Evolutionary conservation across 116 monocot genomes (phyloP).

Genomic region (Phalaenopsis hybrid): DNA sequence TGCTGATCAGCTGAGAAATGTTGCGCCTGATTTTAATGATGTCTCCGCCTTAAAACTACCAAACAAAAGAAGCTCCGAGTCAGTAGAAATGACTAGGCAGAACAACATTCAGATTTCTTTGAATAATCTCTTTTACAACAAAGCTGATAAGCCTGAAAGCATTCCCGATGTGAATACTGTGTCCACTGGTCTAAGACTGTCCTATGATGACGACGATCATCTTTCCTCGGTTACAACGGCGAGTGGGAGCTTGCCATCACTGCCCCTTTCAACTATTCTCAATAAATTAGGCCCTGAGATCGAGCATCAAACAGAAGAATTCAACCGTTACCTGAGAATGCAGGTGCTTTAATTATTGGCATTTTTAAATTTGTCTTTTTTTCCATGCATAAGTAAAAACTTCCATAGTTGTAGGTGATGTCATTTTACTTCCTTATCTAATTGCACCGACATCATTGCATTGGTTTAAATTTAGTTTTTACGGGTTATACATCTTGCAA

Average conservation of each 20-base stretch:
- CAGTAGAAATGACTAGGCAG: slow-evolving; percentile 27
- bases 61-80: slow-evolving; percentile 36
- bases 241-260: slow-evolving; percentile 30
- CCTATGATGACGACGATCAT: slow-evolving; percentile 58
- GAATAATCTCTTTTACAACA: slow-evolving; percentile 26
- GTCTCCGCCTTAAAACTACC: slow-evolving; percentile 22
- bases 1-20: slow-evolving; percentile 21
- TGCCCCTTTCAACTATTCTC: slow-evolving; percentile 36
- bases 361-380: too few relatives aligned
- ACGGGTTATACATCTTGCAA: too few relatives aligned
- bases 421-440: too few relatives aligned
- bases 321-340: slow-evolving; percentile 40
- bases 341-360: slow-evolving; percentile 30
- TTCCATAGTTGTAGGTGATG: too few relatives aligned
- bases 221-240: slow-evolving; percentile 55
- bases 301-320: slow-evolving; percentile 51
- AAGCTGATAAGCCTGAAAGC: slow-evolving; percentile 18
- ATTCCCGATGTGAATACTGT: slow-evolving; percentile 41
- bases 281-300: slow-evolving; percentile 37
- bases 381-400: too few relatives aligned
- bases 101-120: slow-evolving; percentile 63
- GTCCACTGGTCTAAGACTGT: slow-evolving; percentile 65
- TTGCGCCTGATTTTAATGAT: slow-evolving; percentile 15
- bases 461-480: too few relatives aligned
- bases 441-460: too few relatives aligned